phyloP scores from a whole-genome alignment of 257 asterid species.

The Ilex asprella region DNA sequence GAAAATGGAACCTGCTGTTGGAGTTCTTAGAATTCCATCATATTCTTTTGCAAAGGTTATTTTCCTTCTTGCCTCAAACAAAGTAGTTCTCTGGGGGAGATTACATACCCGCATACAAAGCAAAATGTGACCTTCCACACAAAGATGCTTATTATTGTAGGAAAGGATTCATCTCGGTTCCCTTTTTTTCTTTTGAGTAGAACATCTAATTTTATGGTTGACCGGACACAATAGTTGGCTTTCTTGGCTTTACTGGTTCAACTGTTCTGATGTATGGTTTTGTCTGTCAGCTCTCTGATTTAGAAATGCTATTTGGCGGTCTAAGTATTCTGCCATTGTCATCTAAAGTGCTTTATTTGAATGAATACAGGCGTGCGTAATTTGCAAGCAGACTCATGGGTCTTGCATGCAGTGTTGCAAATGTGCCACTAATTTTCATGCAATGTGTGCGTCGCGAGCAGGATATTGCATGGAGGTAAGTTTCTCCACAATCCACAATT shows the following conservation, averaged over 20 bases:
- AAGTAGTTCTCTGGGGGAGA: too few species aligned
- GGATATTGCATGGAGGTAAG: conserved; percentile 95
- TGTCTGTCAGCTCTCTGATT: neutral
- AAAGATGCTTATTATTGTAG: too few species aligned
- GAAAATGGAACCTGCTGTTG: conserved; percentile 94
- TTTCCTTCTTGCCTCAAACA: too few species aligned
- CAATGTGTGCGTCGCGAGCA: conserved; percentile 87
- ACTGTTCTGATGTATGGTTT: conserved; percentile 6
- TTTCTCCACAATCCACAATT: conserved; percentile 7
- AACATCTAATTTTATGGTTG: conserved; percentile 1
- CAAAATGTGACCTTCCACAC: too few species aligned
- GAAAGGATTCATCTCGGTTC: too few species aligned
- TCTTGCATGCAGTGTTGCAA: conserved; percentile 90
- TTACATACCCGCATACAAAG: too few species aligned
- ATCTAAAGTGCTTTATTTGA: neutral
- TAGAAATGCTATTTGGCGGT: neutral
- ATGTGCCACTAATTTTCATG: conserved; percentile 79
- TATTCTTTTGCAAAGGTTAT: conserved; percentile 61
- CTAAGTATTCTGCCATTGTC: neutral
- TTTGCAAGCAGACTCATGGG: conserved; percentile 90
- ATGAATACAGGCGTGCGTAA: conserved; percentile 59
- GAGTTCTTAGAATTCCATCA: conserved; percentile 66
- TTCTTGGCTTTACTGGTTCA: conserved; percentile 7
- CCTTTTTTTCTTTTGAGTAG: neutral
- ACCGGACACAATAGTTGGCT: neutral